Conservation (phyloP, 305 asterid species). For the Fraxinus greggii region DNA sequence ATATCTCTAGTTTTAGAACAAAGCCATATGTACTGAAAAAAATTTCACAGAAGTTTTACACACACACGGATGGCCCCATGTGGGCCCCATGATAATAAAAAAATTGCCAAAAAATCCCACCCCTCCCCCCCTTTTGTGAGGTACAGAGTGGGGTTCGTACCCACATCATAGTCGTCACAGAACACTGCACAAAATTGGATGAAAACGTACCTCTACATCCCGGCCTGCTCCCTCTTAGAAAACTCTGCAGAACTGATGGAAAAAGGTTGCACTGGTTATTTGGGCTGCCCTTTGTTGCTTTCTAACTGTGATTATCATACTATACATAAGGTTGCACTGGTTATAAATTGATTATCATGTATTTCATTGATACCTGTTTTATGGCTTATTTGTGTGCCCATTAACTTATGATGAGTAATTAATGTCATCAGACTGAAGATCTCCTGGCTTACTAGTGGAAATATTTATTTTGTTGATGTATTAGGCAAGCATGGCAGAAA, state of each 20-base stretch:
- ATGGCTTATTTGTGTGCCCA: constrained; percentile 1
- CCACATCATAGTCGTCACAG: background rate
- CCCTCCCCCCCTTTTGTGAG: too few relatives aligned
- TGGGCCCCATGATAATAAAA: too few relatives aligned
- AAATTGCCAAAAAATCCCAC: too few relatives aligned
- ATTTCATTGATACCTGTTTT: constrained; percentile 8
- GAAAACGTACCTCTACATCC: background rate
- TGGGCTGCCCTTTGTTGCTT: background rate
- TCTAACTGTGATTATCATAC: background rate
- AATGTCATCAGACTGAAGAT: constrained; percentile 3
- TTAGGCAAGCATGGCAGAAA: constrained; percentile 76
- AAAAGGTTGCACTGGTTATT: background rate
- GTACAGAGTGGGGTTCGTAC: too few relatives aligned
- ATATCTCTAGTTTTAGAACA: background rate
- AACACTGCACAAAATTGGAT: background rate
- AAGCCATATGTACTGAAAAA: too few relatives aligned
- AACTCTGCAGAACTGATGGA: background rate
- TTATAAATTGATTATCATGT: background rate
- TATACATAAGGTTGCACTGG: constrained; percentile 4
- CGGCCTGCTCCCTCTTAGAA: background rate
- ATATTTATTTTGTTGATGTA: constrained; percentile 27
- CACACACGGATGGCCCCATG: background rate
- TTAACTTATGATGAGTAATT: background rate
- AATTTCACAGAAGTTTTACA: too few relatives aligned
- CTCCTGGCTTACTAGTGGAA: constrained; percentile 26